These are phyloP conservation scores for Suhomyces xylopsoci DNA, from an alignment of 805 yeast genomes.

Conservation along the genomic window DNA sequence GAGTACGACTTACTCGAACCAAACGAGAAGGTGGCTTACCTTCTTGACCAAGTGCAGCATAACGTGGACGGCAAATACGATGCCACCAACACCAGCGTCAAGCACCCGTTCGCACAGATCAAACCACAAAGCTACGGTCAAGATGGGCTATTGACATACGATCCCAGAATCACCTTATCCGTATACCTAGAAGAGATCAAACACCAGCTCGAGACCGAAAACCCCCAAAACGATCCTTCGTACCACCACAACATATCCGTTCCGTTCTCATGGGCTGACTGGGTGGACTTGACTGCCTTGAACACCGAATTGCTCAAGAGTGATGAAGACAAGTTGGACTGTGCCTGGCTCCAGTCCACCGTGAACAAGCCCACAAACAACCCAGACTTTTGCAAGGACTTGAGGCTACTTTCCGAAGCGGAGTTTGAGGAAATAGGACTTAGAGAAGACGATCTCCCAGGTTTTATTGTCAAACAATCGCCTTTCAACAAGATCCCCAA, in stretches of 20 bases:
- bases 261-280: constrained; percentile 27
- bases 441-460: constrained; percentile 11
- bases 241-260: constrained; percentile 8
- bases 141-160: constrained; percentile 5
- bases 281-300: constrained; percentile 19
- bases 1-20: constrained; percentile 15
- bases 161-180: constrained; percentile 20
- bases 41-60: constrained; percentile 2
- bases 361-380: constrained; percentile 13
- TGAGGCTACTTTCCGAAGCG: constrained; percentile 10
- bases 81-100: constrained; percentile 13
- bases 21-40: constrained; percentile 10
- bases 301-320: constrained; percentile 7
- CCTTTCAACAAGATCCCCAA: constrained; percentile 14
- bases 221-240: constrained; percentile 10
- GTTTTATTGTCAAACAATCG: constrained; percentile 19
- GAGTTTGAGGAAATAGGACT: constrained; percentile 12
- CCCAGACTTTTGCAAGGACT: constrained; percentile 14
- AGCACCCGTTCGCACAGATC: constrained; percentile 4
- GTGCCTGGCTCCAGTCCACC: constrained; percentile 20
- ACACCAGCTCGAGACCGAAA: neutral
- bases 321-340: constrained; percentile 5
- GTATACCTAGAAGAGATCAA: constrained; percentile 13
- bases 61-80: constrained; percentile 13
- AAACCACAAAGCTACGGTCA: neutral